Evolutionary conservation across 352 stramenopile genomes (phyloP).

Genomic region (Globisporangium paddicum): DNA sequence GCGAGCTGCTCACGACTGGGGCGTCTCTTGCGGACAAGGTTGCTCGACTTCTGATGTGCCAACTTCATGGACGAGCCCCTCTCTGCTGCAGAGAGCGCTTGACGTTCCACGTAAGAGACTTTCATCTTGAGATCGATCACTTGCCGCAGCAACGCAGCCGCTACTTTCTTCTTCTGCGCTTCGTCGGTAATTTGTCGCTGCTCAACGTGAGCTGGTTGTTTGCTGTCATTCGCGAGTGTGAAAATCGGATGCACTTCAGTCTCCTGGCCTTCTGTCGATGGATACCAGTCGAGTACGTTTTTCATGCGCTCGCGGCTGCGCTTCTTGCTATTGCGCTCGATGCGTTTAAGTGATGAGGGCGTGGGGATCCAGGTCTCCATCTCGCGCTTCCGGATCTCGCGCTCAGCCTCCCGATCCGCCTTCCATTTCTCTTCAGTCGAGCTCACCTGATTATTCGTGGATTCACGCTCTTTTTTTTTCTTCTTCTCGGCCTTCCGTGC

Average conservation of each 20-base stretch:
- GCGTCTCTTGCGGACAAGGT: constrained; percentile 13
- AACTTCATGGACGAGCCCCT: background rate
- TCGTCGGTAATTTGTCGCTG: constrained; percentile 18
- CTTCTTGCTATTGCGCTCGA: constrained; percentile 31
- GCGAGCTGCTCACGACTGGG: constrained; percentile 13
- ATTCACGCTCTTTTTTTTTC: constrained; percentile 38
- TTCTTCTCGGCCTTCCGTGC: constrained; percentile 48
- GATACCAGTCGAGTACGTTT: constrained; percentile 50
- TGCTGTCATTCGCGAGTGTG: background rate
- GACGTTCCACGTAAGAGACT: constrained; percentile 29
- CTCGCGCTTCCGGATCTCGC: constrained; percentile 33
- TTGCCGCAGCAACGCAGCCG: constrained; percentile 12
- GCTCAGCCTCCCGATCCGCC: constrained; percentile 46
- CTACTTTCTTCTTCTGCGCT: constrained; percentile 7
- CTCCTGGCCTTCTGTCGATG: constrained; percentile 1
- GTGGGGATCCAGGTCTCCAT: constrained; percentile 56
- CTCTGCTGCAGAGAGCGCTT: background rate
- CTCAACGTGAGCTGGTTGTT: constrained; percentile 9
- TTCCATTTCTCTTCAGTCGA: constrained; percentile 41
- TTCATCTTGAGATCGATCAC: constrained; percentile 28
- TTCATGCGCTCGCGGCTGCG: constrained; percentile 37
- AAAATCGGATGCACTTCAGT: constrained; percentile 46
- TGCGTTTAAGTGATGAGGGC: constrained; percentile 22
- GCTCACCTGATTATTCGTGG: constrained; percentile 32
- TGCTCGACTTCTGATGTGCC: constrained; percentile 13